Evolutionary conservation across 257 asterid species (phyloP), one percentile per base, ranked within the genome.

Genomic region (Marsdenia floribunda): DNA sequence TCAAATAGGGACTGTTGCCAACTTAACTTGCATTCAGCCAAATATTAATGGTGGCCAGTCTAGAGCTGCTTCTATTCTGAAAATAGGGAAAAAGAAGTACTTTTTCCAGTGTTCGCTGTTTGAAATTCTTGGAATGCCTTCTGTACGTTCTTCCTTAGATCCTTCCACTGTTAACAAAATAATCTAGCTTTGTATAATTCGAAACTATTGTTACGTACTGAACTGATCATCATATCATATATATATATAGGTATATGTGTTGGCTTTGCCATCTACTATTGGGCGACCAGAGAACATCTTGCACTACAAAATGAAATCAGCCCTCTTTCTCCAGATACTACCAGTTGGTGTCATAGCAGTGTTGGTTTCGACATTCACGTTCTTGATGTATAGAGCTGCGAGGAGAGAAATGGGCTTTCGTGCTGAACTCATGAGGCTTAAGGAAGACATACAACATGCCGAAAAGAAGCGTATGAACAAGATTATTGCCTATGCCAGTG

Each of bases 361-460:
- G 4, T 57, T 79, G 9, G 35, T 83, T 53, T 73, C 77, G 73
- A 50, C 57, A 5, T 84, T 86, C 47, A 61, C 80, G 47, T 78
- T 60, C 37, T 29, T 81, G 29, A 83, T 60, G 11, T 49, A 77
- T 11, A 75, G 80, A 80, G 83, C 83, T 11, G 88, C 82, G 24
- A 80, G 78, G 81, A 80, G 87, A 67, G 96, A 89, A 82, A 88
- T 85, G 90, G 33, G 76, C 33, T 80, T 92, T 26, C 70, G 92
- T 46, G 68, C 80, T 16, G 86, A 86, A 6, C 71, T 92, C 54
- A 83, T 86, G 76, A 90, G 76, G 46, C 97, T 88, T 72, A 88
- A 86, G 97, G 96, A 92, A 78, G 89, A 91, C 26, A 89, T 96
- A 16, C 90, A 74, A 66, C 90, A 92, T 72, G 90, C 96, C 1